Evolutionary conservation across 2,329 filamentous ascomycete species (phyloP).

Genomic region (Geosmithia morbida): DNA sequence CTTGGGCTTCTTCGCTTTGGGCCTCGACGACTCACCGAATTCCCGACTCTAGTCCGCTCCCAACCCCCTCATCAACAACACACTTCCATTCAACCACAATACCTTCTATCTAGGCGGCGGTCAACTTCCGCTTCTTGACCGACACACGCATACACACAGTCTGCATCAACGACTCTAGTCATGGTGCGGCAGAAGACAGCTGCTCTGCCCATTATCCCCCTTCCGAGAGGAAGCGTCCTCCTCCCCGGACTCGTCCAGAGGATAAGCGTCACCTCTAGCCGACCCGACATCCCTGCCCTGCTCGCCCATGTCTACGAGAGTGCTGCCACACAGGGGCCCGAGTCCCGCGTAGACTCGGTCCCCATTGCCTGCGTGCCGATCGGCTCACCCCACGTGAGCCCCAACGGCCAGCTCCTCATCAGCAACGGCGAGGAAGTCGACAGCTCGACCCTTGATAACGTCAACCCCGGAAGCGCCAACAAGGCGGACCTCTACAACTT

Average conservation of each 20-base stretch:
- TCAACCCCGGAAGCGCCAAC: slow-evolving; percentile 43
- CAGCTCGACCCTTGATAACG: slow-evolving; percentile 23
- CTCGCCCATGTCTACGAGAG: slow-evolving; percentile 75
- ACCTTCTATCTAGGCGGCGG: neutral
- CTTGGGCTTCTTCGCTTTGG: no score
- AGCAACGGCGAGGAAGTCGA: slow-evolving; percentile 44
- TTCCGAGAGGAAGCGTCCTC: slow-evolving; percentile 67
- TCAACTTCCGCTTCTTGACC: no score
- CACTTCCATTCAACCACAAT: no score
- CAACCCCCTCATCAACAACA: neutral
- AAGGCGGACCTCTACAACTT: slow-evolving; percentile 68
- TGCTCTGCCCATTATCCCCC: slow-evolving; percentile 62
- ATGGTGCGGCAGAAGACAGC: slow-evolving; percentile 26
- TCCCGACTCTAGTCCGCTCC: neutral
- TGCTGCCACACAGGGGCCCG: slow-evolving; percentile 51
- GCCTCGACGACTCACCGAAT: no score
- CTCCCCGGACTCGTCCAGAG: slow-evolving; percentile 76
- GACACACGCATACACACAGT: no score
- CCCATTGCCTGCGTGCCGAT: slow-evolving; percentile 82
- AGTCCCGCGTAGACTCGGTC: slow-evolving; percentile 49
- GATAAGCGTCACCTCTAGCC: slow-evolving; percentile 64
- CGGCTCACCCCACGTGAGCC: slow-evolving; percentile 57
- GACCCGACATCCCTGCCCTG: slow-evolving; percentile 77
- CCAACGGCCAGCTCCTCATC: slow-evolving; percentile 63
- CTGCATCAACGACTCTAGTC: no score